Evolutionary conservation across 2,329 filamentous ascomycete species (phyloP).

Genomic region (Fusarium sacchari): DNA sequence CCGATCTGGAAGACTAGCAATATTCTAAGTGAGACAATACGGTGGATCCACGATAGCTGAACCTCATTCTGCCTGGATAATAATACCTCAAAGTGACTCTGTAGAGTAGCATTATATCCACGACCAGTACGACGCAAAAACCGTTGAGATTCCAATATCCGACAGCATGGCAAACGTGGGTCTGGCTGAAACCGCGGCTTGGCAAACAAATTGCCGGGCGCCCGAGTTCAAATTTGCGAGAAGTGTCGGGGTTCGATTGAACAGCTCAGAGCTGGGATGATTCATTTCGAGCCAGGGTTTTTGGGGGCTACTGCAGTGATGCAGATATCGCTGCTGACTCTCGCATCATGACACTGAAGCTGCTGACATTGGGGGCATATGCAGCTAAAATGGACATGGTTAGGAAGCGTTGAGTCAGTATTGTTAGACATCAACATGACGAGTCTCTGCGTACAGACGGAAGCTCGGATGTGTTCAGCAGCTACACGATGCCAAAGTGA

Average conservation of each 20-base stretch:
- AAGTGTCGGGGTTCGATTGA: neutral
- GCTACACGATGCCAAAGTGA: neutral
- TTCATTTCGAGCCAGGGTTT: too few relatives aligned
- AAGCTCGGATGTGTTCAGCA: fast-evolving
- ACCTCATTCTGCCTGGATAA: neutral
- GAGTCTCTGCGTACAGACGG: fast-evolving
- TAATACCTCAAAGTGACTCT: neutral
- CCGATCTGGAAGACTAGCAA: neutral
- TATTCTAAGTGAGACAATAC: neutral
- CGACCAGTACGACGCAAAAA: neutral
- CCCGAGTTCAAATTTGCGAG: neutral
- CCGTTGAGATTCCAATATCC: neutral
- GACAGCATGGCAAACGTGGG: neutral
- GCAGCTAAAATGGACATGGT: neutral
- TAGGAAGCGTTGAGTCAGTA: fast-evolving
- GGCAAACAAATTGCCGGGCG: neutral
- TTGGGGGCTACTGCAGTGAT: too few relatives aligned
- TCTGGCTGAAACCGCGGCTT: neutral
- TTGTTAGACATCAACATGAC: fast-evolving
- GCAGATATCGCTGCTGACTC: neutral
- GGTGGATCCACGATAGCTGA: neutral
- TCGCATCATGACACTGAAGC: fast-evolving
- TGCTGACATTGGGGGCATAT: fast-evolving
- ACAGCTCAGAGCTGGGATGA: neutral
- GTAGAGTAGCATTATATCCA: neutral